phyloP scores from a whole-genome alignment of 2,329 filamentous ascomycete species.

The Orbilia brochopaga region DNA sequence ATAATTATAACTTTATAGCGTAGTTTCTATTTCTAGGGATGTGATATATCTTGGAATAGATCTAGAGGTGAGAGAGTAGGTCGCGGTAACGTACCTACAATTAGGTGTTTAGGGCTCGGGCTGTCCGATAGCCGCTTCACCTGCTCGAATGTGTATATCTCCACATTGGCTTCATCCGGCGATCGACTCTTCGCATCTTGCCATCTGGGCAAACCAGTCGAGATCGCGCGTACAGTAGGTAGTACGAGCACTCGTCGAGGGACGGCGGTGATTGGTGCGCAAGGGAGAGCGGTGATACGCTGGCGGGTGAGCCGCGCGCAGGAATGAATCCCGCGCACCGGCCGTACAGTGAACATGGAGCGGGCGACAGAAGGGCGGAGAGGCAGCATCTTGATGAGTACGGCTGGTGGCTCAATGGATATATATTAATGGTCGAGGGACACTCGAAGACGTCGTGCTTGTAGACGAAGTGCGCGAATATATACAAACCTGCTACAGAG shows the following conservation, averaged over 20 bases:
- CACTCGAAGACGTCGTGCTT: too few species aligned
- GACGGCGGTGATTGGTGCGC: too few species aligned
- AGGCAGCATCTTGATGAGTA: conserved; percentile 14
- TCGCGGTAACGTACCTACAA: conserved; percentile 23
- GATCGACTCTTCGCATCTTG: conserved; percentile 1
- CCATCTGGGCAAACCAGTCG: not conserved
- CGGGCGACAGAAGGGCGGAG: conserved; percentile 28
- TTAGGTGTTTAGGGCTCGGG: conserved; percentile 18
- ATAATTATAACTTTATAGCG: too few species aligned
- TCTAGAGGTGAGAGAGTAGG: not conserved
- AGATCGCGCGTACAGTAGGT: conserved; percentile 7
- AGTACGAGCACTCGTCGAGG: too few species aligned
- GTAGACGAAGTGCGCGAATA: too few species aligned
- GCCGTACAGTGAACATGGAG: conserved; percentile 8
- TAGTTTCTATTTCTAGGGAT: conserved; percentile 54
- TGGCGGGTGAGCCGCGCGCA: too few species aligned
- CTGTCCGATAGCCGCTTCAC: conserved; percentile 33
- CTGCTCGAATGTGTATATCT: conserved; percentile 25
- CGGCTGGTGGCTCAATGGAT: too few species aligned
- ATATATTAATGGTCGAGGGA: too few species aligned
- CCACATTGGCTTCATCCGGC: conserved; percentile 4
- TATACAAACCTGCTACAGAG: too few species aligned
- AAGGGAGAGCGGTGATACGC: too few species aligned
- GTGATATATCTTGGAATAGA: conserved; percentile 28
- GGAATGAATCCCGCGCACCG: too few species aligned